Evolutionary conservation across 2,329 filamentous ascomycete species (phyloP), one percentile per base, ranked within the genome.

Genomic region (Clonostachys byssicola): DNA sequence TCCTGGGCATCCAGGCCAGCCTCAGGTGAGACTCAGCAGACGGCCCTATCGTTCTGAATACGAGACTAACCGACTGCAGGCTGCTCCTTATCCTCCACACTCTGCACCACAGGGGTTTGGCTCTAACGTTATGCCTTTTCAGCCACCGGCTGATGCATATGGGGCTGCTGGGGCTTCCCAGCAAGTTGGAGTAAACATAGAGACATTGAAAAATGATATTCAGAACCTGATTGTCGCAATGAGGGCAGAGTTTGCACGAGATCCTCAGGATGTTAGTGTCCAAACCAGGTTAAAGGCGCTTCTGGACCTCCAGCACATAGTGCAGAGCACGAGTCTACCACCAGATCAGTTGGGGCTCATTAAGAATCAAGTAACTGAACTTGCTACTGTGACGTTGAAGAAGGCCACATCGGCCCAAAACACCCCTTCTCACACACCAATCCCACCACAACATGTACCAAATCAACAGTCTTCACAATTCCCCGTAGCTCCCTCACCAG

Each of bases 271-370:
- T 73, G 70, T 77, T 67, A 81, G 83, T 68, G 78, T 89, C 62
- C 86, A 89, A 64, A 85, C 82, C 61, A 89, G 88, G 69, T 74
- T 96, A 61, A 88, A 89, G 70, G 90, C 91, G 52, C 80, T 96
- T 57, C 74, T 92, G 67, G 89, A 94, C 66, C 79, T 97, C 54
- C 89, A 95, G 71, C 60, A 57, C 50, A 83, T 78, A 56, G 74
- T 96, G 61, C 83, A 88, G 65, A 85, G 78, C 56, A 87, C 90
- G 66, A 84, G 85, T 61, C 76, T 96, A 63, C 86, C 86, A 50
- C 83, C 84, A 58, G 85, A 92, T 60, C 88, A 95, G 71, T 78
- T 96, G 63, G 83, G 88, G 68, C 81, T 88, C 65, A 88, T 96
- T 68, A 89, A 86, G 68, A 85, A 86, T 64, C 89, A 94, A 78